Percentiles rank a stretch among this genome's conserved stretches.
phyloP scores from a whole-genome alignment of 768 basidiomycete genomes.

The Solioccasus polychromus region DNA sequence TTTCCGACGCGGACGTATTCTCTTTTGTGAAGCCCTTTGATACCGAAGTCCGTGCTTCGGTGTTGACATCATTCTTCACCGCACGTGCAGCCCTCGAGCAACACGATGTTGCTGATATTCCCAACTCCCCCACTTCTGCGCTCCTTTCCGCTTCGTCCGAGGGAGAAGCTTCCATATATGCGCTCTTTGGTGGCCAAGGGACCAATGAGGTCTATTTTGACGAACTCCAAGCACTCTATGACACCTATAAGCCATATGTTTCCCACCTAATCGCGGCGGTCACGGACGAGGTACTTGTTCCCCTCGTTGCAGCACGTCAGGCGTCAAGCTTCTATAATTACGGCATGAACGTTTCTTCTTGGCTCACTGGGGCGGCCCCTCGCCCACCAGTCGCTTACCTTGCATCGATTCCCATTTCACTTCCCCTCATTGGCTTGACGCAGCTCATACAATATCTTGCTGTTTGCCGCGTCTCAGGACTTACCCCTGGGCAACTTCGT shows the following conservation, averaged over 20 bases:
- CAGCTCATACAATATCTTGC: slow-evolving; percentile 93
- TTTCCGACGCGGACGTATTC: slow-evolving; percentile 75
- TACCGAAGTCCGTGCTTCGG: slow-evolving; percentile 68
- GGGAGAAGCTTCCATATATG: slow-evolving; percentile 78
- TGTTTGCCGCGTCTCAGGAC: slow-evolving; percentile 68
- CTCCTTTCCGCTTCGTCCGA: slow-evolving; percentile 60
- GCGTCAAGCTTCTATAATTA: slow-evolving; percentile 65
- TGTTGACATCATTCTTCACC: slow-evolving; percentile 76
- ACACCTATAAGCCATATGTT: slow-evolving; percentile 89
- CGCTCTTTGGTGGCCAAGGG: slow-evolving; percentile 96
- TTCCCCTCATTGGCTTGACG: slow-evolving; percentile 94
- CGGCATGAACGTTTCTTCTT: slow-evolving; percentile 78
- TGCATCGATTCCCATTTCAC: slow-evolving; percentile 89
- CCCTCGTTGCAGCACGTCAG: slow-evolving; percentile 61
- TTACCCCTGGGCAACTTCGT: slow-evolving; percentile 80
- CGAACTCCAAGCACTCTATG: slow-evolving; percentile 87
- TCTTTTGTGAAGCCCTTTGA: slow-evolving; percentile 74
- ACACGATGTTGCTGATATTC: slow-evolving; percentile 51
- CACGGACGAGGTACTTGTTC: slow-evolving; percentile 63
- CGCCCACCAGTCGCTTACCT: slow-evolving; percentile 84
- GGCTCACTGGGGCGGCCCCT: slow-evolving; percentile 70
- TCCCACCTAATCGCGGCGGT: slow-evolving; percentile 63
- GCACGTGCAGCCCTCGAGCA: slow-evolving; percentile 70
- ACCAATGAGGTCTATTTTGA: slow-evolving; percentile 98
- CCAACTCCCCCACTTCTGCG: slow-evolving; percentile 60